Conservation (phyloP, 305 asterid genomes). For the Solanum aculeatissimum region DNA sequence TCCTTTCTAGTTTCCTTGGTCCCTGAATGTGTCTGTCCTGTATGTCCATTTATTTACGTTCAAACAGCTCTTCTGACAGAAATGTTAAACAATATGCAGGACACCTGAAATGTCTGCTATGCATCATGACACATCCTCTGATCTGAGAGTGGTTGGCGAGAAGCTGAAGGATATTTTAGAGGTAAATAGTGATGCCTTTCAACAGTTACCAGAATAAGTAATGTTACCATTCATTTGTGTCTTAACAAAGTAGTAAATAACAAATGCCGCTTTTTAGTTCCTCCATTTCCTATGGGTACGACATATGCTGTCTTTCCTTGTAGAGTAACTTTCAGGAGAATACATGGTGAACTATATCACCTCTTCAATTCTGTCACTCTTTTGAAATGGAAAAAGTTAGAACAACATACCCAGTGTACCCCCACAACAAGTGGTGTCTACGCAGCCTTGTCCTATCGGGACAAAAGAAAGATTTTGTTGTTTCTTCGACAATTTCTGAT, state of each 20-base stretch:
- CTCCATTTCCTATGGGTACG: neutral
- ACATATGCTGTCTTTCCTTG: neutral
- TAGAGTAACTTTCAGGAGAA: neutral
- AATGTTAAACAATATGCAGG: slow-evolving; percentile 28
- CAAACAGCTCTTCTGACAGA: neutral
- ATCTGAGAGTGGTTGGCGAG: slow-evolving; percentile 51
- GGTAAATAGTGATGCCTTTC: slow-evolving; percentile 22
- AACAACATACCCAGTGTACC: neutral
- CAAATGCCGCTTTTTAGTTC: neutral
- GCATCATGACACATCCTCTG: slow-evolving; percentile 75
- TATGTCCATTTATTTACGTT: neutral
- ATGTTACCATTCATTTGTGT: neutral
- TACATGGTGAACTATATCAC: neutral
- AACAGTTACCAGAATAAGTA: neutral
- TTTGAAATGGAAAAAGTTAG: neutral
- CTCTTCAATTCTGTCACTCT: neutral
- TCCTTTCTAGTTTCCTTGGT: neutral
- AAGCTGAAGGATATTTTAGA: slow-evolving; percentile 48
- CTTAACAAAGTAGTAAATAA: neutral
- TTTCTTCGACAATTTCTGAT: too few relatives aligned
- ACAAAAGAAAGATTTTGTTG: too few relatives aligned
- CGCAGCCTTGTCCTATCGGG: neutral
- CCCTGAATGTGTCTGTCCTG: neutral
- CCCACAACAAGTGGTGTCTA: too few relatives aligned
- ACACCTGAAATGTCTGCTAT: slow-evolving; percentile 86